These are phyloP conservation scores for Ustanciosporium gigantosporum DNA, from an alignment of 1,284 basidiomycete species.

Conservation along the genomic window DNA sequence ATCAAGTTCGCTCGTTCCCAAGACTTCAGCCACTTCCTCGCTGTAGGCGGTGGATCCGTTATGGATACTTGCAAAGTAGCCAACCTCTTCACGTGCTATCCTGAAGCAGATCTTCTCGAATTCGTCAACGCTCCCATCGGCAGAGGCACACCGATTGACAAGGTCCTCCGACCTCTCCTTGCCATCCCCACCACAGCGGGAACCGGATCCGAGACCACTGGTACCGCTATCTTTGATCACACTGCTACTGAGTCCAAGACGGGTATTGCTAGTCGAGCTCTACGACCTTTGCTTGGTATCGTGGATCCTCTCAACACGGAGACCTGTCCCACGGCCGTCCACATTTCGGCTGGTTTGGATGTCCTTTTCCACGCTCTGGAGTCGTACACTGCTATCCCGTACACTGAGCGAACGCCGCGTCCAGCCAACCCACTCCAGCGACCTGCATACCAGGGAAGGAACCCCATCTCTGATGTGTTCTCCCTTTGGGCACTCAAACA, in stretches of 20 bases:
- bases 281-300: constrained; percentile 87
- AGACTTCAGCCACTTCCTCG: constrained; percentile 78
- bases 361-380: constrained; percentile 90
- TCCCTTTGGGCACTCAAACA: constrained; percentile 90
- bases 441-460: constrained; percentile 91
- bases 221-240: constrained; percentile 94
- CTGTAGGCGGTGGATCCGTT: constrained; percentile 87
- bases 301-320: constrained; percentile 83
- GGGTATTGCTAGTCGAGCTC: constrained; percentile 86
- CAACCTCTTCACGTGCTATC: constrained; percentile 79
- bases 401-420: constrained; percentile 83
- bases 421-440: constrained; percentile 86
- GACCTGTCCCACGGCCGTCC: constrained; percentile 72
- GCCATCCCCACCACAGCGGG: constrained; percentile 95
- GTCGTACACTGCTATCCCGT: constrained; percentile 65
- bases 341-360: constrained; percentile 88
- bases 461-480: constrained; percentile 92
- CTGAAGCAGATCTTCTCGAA: constrained; percentile 81
- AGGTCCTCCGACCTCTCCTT: constrained; percentile 80
- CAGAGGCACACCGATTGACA: constrained; percentile 81
- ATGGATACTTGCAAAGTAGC: constrained; percentile 92
- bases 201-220: constrained; percentile 84
- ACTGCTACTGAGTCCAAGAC: constrained; percentile 78
- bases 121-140: constrained; percentile 97
- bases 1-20: constrained; percentile 83